A percentile compares a stretch with the other conserved stretches of the same genome.
Conservation (phyloP, 345 rosid species). For the Trapa bicornis region DNA sequence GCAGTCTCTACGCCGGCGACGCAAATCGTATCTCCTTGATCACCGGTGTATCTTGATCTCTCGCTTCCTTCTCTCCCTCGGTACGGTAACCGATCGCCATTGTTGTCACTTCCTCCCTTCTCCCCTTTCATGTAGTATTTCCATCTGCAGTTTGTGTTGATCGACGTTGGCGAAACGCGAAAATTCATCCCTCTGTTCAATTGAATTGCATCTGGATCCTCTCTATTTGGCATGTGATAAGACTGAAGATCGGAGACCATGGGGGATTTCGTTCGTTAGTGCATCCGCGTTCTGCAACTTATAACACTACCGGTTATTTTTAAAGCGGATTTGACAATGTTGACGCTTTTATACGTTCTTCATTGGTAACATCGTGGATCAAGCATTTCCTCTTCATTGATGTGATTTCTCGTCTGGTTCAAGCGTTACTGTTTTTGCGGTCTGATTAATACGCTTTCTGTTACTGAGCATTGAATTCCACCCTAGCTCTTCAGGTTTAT, state of each 20-base stretch:
- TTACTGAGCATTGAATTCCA: not conserved
- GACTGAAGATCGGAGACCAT: not conserved
- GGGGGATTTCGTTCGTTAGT: not conserved
- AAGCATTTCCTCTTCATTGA: not conserved
- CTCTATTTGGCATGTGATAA: not conserved
- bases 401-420: not conserved
- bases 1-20: not conserved
- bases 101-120: not conserved
- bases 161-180: not conserved
- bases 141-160: not conserved
- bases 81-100: not conserved
- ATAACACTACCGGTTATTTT: not conserved
- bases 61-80: not conserved
- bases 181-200: not conserved
- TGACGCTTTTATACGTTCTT: not conserved
- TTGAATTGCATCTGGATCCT: not conserved
- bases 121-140: not conserved
- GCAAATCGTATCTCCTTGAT: too few relatives aligned
- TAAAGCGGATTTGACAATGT: not conserved
- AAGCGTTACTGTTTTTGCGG: not conserved
- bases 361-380: not conserved
- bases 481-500: not conserved
- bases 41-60: not conserved
- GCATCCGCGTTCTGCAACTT: not conserved
- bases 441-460: not conserved